Conservation (phyloP, 2,329 filamentous ascomycete species). For the Annulohypoxylon truncatum region DNA sequence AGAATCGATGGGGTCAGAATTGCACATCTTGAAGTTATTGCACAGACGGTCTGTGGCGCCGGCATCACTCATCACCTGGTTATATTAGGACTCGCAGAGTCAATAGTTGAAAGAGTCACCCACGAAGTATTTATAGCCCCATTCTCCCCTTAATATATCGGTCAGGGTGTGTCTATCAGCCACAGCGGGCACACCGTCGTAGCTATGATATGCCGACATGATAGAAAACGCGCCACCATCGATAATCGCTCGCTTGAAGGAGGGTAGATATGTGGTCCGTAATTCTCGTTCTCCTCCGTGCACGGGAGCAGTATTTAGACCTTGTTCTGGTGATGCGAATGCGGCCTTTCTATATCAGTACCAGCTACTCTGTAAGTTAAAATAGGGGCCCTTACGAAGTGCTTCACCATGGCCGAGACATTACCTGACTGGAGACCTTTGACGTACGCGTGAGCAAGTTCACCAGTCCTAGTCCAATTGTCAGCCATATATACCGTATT, state of each 20-base stretch:
- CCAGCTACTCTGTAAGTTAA: neutral
- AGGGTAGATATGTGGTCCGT: slow-evolving; percentile 66
- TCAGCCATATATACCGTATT: slow-evolving; percentile 15
- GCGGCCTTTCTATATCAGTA: slow-evolving; percentile 57
- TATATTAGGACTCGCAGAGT: neutral
- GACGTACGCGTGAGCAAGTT: slow-evolving; percentile 70
- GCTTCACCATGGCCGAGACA: slow-evolving; percentile 79
- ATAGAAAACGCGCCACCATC: slow-evolving; percentile 75
- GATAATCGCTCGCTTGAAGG: slow-evolving; percentile 77
- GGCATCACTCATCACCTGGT: slow-evolving; percentile 69
- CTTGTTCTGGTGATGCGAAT: slow-evolving; percentile 76
- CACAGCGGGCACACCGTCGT: slow-evolving; percentile 77
- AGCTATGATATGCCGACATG: slow-evolving; percentile 81
- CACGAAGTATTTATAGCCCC: slow-evolving; percentile 78
- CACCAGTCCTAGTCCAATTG: slow-evolving; percentile 60
- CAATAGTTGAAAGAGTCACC: slow-evolving; percentile 47
- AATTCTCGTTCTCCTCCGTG: slow-evolving; percentile 66
- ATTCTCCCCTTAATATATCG: slow-evolving; percentile 75
- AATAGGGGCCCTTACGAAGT: slow-evolving; percentile 64
- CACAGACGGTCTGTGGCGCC: slow-evolving; percentile 77
- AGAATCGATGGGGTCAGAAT: slow-evolving; percentile 69
- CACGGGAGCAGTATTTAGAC: slow-evolving; percentile 73
- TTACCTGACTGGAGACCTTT: slow-evolving; percentile 71
- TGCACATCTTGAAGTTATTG: slow-evolving; percentile 72
- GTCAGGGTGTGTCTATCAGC: slow-evolving; percentile 74